Evolutionary conservation across 1,284 basidiomycete species (phyloP).

Genomic region (Microbotryum silenes-acaulis): DNA sequence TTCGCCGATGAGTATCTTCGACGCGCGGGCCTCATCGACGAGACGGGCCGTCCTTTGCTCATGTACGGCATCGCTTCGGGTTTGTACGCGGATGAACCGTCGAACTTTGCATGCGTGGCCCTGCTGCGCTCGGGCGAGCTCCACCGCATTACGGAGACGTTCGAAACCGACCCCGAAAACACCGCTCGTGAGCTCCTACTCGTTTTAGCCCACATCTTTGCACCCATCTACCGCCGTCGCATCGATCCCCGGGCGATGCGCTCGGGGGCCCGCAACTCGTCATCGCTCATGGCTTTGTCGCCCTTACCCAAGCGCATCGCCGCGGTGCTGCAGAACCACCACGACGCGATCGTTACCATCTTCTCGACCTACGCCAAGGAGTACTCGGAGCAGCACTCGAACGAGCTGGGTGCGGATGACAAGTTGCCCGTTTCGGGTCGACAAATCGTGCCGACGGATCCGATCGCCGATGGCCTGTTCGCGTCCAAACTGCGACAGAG

Average conservation of each 20-base stretch:
- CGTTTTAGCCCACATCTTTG: slow-evolving; percentile 55
- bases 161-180: slow-evolving; percentile 40
- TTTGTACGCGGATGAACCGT: slow-evolving; percentile 59
- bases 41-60: slow-evolving; percentile 52
- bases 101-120: slow-evolving; percentile 56
- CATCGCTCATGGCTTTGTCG: slow-evolving; percentile 54
- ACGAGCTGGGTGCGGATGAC: slow-evolving; percentile 44
- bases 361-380: slow-evolving; percentile 52
- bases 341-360: slow-evolving; percentile 49
- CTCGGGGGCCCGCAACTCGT: slow-evolving; percentile 45
- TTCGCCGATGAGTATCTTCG: slow-evolving; percentile 63
- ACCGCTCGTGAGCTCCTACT: slow-evolving; percentile 51
- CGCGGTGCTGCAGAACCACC: slow-evolving; percentile 47
- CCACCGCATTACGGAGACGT: slow-evolving; percentile 49
- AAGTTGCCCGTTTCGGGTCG: slow-evolving; percentile 45
- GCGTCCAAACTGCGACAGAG: slow-evolving; percentile 42
- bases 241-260: slow-evolving; percentile 45
- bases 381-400: slow-evolving; percentile 45
- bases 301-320: slow-evolving; percentile 45
- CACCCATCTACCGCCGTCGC: slow-evolving; percentile 49
- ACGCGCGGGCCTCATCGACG: slow-evolving; percentile 50
- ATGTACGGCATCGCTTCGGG: slow-evolving; percentile 38
- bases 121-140: slow-evolving; percentile 54
- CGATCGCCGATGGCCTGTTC: slow-evolving; percentile 42
- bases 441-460: slow-evolving; percentile 3